These are phyloP conservation scores for Puya raimondii DNA, from an alignment of 176 grass and related monocot genomes.

Conservation along the genomic window DNA sequence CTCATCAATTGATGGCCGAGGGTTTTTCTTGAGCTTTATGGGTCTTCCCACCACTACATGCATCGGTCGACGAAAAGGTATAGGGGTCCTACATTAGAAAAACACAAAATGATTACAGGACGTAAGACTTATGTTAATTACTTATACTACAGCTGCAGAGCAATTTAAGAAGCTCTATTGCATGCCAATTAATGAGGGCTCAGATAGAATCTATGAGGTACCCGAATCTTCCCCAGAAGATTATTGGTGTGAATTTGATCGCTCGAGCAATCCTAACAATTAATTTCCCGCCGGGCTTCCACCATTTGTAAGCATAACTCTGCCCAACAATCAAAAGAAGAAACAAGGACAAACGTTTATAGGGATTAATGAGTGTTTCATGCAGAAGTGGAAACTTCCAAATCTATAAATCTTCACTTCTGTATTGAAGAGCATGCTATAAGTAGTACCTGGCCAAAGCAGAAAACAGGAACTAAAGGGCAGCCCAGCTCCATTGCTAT, in stretches of 20 bases:
- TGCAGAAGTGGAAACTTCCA: too few relatives aligned
- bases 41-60: constrained; percentile 76
- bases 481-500: constrained; percentile 77
- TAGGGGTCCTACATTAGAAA: constrained; percentile 50
- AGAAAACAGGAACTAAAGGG: constrained; percentile 69
- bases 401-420: too few relatives aligned
- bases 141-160: background rate
- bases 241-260: constrained; percentile 83
- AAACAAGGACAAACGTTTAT: background rate
- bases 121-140: background rate
- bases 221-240: constrained; percentile 90
- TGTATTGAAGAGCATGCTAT: background rate
- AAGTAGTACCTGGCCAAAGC: constrained; percentile 68
- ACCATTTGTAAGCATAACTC: constrained; percentile 80
- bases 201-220: constrained; percentile 8
- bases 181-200: too few relatives aligned
- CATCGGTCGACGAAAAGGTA: constrained; percentile 70
- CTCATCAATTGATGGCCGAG: constrained; percentile 65
- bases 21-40: constrained; percentile 59
- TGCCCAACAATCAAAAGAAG: constrained; percentile 19
- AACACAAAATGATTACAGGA: background rate
- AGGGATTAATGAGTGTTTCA: too few relatives aligned
- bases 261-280: constrained; percentile 78
- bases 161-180: too few relatives aligned
- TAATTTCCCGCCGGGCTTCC: constrained; percentile 75